A percentile compares a stretch with the other conserved stretches of the same genome.
Conservation (phyloP, 192 early-diverging fungal genomes). For the Coemansia sp. region DNA sequence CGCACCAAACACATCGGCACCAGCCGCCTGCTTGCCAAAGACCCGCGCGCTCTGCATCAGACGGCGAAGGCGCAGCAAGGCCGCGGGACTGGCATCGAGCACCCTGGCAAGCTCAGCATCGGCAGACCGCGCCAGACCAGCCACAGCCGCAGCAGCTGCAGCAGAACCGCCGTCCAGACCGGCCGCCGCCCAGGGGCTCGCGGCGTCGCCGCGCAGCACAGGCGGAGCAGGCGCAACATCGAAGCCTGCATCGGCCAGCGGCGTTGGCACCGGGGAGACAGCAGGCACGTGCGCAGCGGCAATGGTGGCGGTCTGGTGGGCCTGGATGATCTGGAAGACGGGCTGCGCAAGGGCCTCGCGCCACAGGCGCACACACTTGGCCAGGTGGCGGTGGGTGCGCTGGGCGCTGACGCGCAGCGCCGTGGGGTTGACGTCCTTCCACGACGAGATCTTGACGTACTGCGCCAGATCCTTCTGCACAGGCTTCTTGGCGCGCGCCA, state of each 20-base stretch:
- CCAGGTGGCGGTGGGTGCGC: conserved; percentile 86
- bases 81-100: conserved; percentile 22
- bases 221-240: conserved; percentile 7
- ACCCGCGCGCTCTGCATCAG: conserved; percentile 23
- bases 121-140: not conserved
- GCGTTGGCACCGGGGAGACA: conserved; percentile 20
- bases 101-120: conserved; percentile 15
- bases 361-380: conserved; percentile 89
- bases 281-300: conserved; percentile 22
- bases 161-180: not conserved
- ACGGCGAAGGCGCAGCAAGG: conserved; percentile 22
- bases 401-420: conserved; percentile 87
- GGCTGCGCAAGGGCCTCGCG: conserved; percentile 74
- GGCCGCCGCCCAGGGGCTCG: not conserved
- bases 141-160: not conserved
- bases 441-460: conserved; percentile 93
- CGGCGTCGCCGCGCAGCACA: not conserved
- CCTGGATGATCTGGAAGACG: conserved; percentile 58
- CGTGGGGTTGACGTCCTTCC: conserved; percentile 95
- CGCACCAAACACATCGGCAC: no score
- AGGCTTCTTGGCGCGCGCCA: conserved; percentile 64
- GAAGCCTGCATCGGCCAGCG: conserved; percentile 26
- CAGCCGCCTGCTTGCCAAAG: no score
- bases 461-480: conserved; percentile 88
- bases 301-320: conserved; percentile 20